Evolutionary conservation across 805 yeast genomes (phyloP), one percentile per base, ranked within the genome.

Genomic region (Ascoidea asiatica): DNA sequence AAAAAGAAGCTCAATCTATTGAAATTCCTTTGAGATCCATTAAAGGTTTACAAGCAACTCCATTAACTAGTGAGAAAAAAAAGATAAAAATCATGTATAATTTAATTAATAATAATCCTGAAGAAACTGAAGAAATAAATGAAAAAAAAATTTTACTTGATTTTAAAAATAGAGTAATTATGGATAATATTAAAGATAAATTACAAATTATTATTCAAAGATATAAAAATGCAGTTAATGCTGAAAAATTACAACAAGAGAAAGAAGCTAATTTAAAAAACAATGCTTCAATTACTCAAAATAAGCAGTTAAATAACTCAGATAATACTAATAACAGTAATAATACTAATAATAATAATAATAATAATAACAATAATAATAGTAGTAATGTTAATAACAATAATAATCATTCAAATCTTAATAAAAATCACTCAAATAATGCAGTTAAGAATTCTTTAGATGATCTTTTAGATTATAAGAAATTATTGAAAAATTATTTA

Each of bases 101-200:
- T 37, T 59, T 58, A 1, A 56, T 59, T 1, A 72, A 56, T 4
- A 56, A 59, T 8, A 60, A 53, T 39, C 52, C 52, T 39, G 59
- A 54, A 33, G 60, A 59, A n/a, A 54, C 56, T 4, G 60, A 55
- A 8, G 59, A 58, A 21, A 56, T 56, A 45, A 59, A 60, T 4
- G 40, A 44, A 62, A 29, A 55, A 59, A 55, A 59, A 39, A 63
- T 65, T 21, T 60, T 73, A 38, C 76, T 88, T 49, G 68, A 81
- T 1, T 85, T 87, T 61, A 77, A 75, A 45, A 81, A 77, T 54
- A 65, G 92, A 42, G 75, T 76, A 18, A 81, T 83, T 5, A 82
- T 88, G 86, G 86, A 82, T 50, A 73, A 71, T 48, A 77, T 80
- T 47, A 85, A 81, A 55, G 75, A 72, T 35, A 68, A 81, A 0